Percentiles rank a stretch among this genome's conserved stretches.
These are phyloP conservation scores for Phytophthora colocasiae DNA, from an alignment of 352 stramenopile genomes.

Conservation along the genomic window DNA sequence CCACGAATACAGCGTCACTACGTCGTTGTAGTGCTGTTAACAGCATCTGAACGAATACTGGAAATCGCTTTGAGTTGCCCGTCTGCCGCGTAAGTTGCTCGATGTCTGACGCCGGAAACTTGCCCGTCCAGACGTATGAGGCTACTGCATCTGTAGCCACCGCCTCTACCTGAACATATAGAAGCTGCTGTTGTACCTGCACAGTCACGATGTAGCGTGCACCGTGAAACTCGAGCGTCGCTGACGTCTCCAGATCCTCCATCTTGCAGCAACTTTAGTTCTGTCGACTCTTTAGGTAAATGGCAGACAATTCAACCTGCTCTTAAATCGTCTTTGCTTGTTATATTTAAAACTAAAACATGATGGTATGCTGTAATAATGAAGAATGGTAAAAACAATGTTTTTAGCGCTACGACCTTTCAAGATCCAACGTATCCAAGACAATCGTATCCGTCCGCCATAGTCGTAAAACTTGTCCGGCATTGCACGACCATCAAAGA, in stretches of 20 bases:
- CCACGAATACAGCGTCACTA: slow-evolving; percentile 90
- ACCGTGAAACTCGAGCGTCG: slow-evolving; percentile 74
- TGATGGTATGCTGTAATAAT: background rate
- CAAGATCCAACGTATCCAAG: slow-evolving; percentile 22
- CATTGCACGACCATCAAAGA: slow-evolving; percentile 9
- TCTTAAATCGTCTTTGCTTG: background rate
- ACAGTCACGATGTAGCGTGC: slow-evolving; percentile 80
- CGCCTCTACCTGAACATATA: slow-evolving; percentile 76
- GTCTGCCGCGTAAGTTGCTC: slow-evolving; percentile 94
- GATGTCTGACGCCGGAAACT: slow-evolving; percentile 75
- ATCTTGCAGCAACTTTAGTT: slow-evolving; percentile 33
- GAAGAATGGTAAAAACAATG: background rate
- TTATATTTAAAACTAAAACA: background rate
- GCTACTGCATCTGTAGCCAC: background rate
- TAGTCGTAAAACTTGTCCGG: slow-evolving; percentile 5
- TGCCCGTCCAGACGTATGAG: slow-evolving; percentile 64
- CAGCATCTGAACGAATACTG: slow-evolving; percentile 94
- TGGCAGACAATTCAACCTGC: background rate
- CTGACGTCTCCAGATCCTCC: slow-evolving; percentile 71
- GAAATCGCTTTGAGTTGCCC: slow-evolving; percentile 94
- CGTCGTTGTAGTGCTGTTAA: slow-evolving; percentile 73
- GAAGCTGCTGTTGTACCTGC: slow-evolving; percentile 59
- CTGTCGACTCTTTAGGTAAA: background rate
- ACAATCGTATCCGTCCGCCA: slow-evolving; percentile 10
- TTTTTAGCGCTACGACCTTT: slow-evolving; percentile 24